Evolutionary conservation across 2,329 filamentous ascomycete species (phyloP).

Genomic region (Tolypocladium cylindrosporum): DNA sequence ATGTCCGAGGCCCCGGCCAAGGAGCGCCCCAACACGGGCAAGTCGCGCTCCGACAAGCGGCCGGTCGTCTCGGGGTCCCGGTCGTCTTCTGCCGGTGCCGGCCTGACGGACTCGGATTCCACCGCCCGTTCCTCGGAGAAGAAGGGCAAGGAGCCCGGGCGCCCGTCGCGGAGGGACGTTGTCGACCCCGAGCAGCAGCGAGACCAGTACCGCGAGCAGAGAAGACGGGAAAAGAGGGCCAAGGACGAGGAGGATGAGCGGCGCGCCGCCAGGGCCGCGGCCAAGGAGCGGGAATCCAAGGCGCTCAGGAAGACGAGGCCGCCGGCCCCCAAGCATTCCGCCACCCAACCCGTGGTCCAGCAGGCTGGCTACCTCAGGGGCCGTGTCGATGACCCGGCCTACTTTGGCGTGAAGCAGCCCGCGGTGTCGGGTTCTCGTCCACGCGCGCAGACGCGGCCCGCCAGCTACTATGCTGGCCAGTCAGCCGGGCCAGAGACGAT

Average conservation of each 20-base stretch:
- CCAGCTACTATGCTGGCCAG: constrained; percentile 26
- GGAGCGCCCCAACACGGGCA: constrained; percentile 42
- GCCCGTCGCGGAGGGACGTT: constrained; percentile 10
- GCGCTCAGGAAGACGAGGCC: constrained; percentile 17
- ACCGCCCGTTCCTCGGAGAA: constrained; percentile 26
- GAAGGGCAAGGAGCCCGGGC: constrained; percentile 14
- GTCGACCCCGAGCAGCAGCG: constrained; percentile 10
- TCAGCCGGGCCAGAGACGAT: constrained; percentile 13
- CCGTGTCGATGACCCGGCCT: constrained; percentile 23
- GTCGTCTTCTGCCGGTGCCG: constrained; percentile 23
- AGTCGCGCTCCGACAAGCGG: constrained; percentile 30
- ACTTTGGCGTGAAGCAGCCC: constrained; percentile 24
- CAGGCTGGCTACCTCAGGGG: constrained; percentile 18
- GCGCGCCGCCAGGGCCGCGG: constrained; percentile 4
- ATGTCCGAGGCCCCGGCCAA: constrained; percentile 34
- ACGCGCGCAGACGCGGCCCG: constrained; percentile 21
- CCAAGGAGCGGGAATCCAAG: constrained; percentile 14
- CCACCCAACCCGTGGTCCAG: constrained; percentile 21
- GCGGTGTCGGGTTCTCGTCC: constrained; percentile 19
- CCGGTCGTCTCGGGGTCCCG: constrained; percentile 22
- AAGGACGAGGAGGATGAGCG: constrained; percentile 12
- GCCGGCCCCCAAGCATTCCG: constrained; percentile 18
- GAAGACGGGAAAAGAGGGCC: constrained; percentile 15
- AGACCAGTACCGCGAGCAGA: constrained; percentile 16
- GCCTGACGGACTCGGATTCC: constrained; percentile 32